Base-by-base conservation (phyloP, 1,284 basidiomycete genomes). In the Veloboletus limbatus region DNA sequence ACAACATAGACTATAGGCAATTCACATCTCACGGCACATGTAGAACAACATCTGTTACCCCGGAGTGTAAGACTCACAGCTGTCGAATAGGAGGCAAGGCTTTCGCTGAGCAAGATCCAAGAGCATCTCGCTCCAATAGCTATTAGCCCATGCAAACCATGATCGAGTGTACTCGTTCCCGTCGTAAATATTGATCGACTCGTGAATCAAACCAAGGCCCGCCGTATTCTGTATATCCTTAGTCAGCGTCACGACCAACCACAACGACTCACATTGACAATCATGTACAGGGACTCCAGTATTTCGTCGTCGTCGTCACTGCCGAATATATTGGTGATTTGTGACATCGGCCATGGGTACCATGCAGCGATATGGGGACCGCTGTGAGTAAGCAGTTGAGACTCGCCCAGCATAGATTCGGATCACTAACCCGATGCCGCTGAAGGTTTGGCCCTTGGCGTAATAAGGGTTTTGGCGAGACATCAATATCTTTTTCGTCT, bases 131-230 rank as follows among this genome's bases (percentile, higher is more conserved):
- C 85, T 78, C 56, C 86, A 88, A 62, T 85, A 88, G 60, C 82
- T 85, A 60, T 88, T 88, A 11, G 81, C 85, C 86, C 86, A 89
- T 13, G 86, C 87, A 64, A 89, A 89, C 86, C 86, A 89, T 13
- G 79, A 74, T 14, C 87, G 74, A n/a, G 85, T 88, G 57, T 83
- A 89, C 28, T 75, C 72, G 2, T 65, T 66, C 13, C 62, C 55
- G 36, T 81, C 63, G 63, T 85, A 82, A 47, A 88, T 83, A 17
- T 75, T 76, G 57, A 80, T 74, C 2, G 81, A 85, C 62, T 90
- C 87, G 57, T 90, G 87, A 40, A 89, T 85, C 33, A 90, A 67
- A 11, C 87, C 86, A n/a, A 89, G 72, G 3, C 83, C 79, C 25
- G 76, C 73, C 1, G 86, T 85, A 60, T 85, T 85, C 85, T 83